These are phyloP conservation scores for Alternaria atra DNA, from an alignment of 2,329 filamentous ascomycete species.

Conservation along the genomic window DNA sequence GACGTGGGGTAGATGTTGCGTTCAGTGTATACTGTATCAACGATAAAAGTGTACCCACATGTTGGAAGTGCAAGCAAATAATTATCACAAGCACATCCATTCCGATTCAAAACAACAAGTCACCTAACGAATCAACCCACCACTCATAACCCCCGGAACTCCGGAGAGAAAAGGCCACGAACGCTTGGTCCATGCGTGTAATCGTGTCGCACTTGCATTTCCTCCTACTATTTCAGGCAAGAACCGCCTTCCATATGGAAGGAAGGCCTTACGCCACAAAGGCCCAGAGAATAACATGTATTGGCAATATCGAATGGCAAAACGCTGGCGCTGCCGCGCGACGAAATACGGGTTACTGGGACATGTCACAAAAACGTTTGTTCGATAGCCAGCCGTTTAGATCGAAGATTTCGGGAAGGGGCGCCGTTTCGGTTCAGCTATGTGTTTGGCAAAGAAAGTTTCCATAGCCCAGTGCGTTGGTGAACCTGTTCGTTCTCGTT, in stretches of 20 bases:
- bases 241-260: no score
- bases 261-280: no score
- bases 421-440: neutral
- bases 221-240: neutral
- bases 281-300: neutral
- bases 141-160: neutral
- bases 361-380: neutral
- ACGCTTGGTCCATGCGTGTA: neutral
- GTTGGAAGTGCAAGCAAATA: no score
- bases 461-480: neutral
- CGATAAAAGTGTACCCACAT: neutral
- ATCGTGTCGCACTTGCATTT: neutral
- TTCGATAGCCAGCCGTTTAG: neutral
- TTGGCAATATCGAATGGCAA: neutral
- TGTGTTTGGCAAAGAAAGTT: neutral
- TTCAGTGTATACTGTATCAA: neutral
- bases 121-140: neutral
- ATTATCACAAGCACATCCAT: no score
- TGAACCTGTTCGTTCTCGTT: neutral
- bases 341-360: neutral
- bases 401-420: neutral
- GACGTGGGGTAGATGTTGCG: neutral
- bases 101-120: neutral
- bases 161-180: neutral
- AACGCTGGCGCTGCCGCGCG: neutral